These are phyloP conservation scores for Peronosclerospora sorghi DNA, from an alignment of 352 stramenopile species.

Conservation along the genomic window DNA sequence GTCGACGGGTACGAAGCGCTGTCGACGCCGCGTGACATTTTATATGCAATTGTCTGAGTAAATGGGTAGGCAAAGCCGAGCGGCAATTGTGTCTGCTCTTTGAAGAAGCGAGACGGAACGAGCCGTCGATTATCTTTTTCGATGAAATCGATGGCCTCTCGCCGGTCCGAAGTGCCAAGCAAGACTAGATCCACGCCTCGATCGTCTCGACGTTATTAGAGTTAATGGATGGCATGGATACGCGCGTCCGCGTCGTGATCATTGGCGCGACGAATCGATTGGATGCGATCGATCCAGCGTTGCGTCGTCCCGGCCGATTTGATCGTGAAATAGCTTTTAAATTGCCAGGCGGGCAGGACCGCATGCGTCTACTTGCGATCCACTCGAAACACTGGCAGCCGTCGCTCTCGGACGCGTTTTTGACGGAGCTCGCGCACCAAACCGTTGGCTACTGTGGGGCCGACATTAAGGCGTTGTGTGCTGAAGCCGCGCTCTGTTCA, in stretches of 20 bases:
- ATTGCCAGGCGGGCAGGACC: constrained; percentile 70
- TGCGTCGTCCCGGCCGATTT: constrained; percentile 90
- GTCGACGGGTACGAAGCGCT: constrained; percentile 1
- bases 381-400: constrained; percentile 85
- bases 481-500: constrained; percentile 82
- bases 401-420: constrained; percentile 36
- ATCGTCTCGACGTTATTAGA: constrained; percentile 89
- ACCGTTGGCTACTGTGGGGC: constrained; percentile 87
- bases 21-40: constrained; percentile 75
- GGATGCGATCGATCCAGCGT: constrained; percentile 90
- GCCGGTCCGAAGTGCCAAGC: too few relatives aligned
- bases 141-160: constrained; percentile 91
- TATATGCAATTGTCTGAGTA: constrained; percentile 92
- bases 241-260: constrained; percentile 89
- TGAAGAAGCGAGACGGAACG: constrained; percentile 80
- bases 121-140: constrained; percentile 93
- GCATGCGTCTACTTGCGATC: constrained; percentile 82
- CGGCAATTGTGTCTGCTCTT: constrained; percentile 87
- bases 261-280: constrained; percentile 97
- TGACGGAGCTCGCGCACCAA: constrained; percentile 68
- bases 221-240: constrained; percentile 87
- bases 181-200: constrained; percentile 88
- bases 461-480: constrained; percentile 87
- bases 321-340: constrained; percentile 88
- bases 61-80: constrained; percentile 90